Percentiles rank a stretch among this genome's conserved stretches.
Evolutionary conservation across 352 stramenopile genomes (phyloP).

Genomic region (Globisporangium abappressorium): DNA sequence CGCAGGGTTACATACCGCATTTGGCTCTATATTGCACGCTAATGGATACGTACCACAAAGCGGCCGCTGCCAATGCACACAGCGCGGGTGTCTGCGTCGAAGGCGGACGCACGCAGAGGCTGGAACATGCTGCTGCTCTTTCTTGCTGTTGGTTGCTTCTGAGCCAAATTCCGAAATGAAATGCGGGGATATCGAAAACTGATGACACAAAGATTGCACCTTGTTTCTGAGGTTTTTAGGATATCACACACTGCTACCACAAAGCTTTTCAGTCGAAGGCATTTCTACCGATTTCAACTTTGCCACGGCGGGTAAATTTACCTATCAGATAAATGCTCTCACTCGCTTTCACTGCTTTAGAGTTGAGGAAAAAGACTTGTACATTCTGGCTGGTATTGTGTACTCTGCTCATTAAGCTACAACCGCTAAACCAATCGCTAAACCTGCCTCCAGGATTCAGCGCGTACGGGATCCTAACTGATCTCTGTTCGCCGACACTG

Average conservation of each 20-base stretch:
- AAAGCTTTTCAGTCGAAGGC: too few relatives aligned
- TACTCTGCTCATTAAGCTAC: too few relatives aligned
- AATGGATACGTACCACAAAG: constrained; percentile 42
- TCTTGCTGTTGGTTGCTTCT: neutral
- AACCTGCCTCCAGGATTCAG: too few relatives aligned
- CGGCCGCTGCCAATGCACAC: constrained; percentile 71
- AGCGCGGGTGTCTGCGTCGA: constrained; percentile 26
- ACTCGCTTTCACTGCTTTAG: too few relatives aligned
- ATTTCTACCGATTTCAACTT: too few relatives aligned
- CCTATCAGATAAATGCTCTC: too few relatives aligned
- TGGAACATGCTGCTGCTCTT: constrained; percentile 21
- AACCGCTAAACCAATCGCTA: too few relatives aligned
- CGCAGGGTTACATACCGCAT: neutral
- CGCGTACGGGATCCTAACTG: too few relatives aligned
- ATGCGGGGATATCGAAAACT: neutral
- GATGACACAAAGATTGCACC: neutral
- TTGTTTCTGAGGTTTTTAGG: neutral
- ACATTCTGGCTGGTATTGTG: too few relatives aligned
- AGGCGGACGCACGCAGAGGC: constrained; percentile 20
- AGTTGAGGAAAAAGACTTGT: too few relatives aligned
- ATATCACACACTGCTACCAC: neutral
- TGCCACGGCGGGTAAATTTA: too few relatives aligned
- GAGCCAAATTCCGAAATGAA: neutral
- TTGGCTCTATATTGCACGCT: neutral
- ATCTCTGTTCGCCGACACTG: too few relatives aligned